These are phyloP conservation scores for Yarrowia sp. DNA, from an alignment of 805 yeast species.

Conservation along the genomic window DNA sequence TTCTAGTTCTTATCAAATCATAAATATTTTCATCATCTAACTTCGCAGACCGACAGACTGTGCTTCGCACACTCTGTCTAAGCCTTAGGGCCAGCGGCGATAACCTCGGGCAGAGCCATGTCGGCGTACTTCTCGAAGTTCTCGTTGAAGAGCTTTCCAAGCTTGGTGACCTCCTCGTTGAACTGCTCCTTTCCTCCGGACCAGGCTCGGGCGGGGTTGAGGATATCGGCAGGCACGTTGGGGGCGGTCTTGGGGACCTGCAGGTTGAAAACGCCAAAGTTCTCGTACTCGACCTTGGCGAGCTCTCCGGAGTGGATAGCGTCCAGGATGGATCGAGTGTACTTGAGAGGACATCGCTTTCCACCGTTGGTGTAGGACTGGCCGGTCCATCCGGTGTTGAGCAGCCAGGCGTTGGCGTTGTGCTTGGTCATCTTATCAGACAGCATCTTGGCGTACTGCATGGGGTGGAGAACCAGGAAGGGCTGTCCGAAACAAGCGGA, in stretches of 20 bases:
- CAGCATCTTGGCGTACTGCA: conserved; percentile 94
- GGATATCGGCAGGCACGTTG: conserved; percentile 76
- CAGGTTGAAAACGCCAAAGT: conserved; percentile 81
- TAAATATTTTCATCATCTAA: background rate
- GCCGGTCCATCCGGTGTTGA: conserved; percentile 99
- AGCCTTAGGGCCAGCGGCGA: conserved; percentile 85
- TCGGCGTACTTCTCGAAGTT: conserved; percentile 83
- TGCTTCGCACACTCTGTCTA: conserved; percentile 31
- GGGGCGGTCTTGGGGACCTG: conserved; percentile 79
- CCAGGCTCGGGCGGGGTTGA: conserved; percentile 88
- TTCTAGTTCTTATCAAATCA: background rate
- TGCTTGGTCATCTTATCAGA: conserved; percentile 87
- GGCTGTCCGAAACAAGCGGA: conserved; percentile 99
- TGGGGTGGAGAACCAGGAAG: conserved; percentile 95
- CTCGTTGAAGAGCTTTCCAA: conserved; percentile 76
- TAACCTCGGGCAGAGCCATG: conserved; percentile 80
- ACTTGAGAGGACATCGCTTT: conserved; percentile 94
- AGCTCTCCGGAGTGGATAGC: conserved; percentile 85
- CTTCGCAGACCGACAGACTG: too few relatives aligned
- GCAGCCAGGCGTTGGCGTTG: conserved; percentile 90
- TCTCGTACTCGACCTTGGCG: conserved; percentile 75
- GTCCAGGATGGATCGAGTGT: conserved; percentile 82
- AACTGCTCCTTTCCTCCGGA: conserved; percentile 55
- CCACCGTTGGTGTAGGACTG: conserved; percentile 90
- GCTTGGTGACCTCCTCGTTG: conserved; percentile 53